phyloP scores from a whole-genome alignment of 208 protist species.

The Paratrypanosoma confusum region DNA sequence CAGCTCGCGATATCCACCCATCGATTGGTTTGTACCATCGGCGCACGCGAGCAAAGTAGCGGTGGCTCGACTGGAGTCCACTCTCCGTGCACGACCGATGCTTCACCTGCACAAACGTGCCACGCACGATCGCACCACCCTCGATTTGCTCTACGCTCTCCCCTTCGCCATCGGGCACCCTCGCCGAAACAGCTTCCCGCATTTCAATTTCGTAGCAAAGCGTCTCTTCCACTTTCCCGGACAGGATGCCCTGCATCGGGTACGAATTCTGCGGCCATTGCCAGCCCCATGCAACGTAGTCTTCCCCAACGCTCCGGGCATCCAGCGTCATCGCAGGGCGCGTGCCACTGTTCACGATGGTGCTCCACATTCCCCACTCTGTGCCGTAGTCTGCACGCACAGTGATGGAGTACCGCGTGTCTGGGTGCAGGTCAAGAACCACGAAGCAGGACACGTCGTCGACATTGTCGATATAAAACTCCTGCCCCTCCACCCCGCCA shows the following conservation, averaged over 20 bases:
- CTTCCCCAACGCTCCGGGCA: conserved; percentile 55
- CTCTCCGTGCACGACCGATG: conserved; percentile 40
- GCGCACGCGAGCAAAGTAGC: conserved; percentile 72
- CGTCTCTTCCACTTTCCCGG: conserved; percentile 67
- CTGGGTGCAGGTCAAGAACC: conserved; percentile 36
- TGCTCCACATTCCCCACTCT: conserved; percentile 58
- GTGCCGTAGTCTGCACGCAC: conserved; percentile 69
- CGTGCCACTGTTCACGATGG: conserved; percentile 44
- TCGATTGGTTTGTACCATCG: conserved; percentile 75
- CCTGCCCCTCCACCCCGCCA: conserved; percentile 33
- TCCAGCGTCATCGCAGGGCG: conserved; percentile 62
- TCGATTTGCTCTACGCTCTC: not conserved
- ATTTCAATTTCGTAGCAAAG: conserved; percentile 68
- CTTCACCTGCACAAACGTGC: conserved; percentile 35
- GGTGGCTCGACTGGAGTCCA: conserved; percentile 61
- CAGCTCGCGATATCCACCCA: conserved; percentile 6
- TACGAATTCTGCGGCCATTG: conserved; percentile 60
- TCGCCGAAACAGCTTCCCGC: conserved; percentile 58
- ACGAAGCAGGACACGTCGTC: conserved; percentile 34
- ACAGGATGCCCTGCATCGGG: conserved; percentile 24
- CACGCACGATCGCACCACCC: not conserved
- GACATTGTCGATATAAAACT: conserved; percentile 42
- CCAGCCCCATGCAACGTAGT: conserved; percentile 69
- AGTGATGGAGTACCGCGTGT: conserved; percentile 54
- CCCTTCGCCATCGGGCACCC: conserved; percentile 36